Evolutionary conservation across 345 rosid species (phyloP).

Genomic region (Populus deltoides): DNA sequence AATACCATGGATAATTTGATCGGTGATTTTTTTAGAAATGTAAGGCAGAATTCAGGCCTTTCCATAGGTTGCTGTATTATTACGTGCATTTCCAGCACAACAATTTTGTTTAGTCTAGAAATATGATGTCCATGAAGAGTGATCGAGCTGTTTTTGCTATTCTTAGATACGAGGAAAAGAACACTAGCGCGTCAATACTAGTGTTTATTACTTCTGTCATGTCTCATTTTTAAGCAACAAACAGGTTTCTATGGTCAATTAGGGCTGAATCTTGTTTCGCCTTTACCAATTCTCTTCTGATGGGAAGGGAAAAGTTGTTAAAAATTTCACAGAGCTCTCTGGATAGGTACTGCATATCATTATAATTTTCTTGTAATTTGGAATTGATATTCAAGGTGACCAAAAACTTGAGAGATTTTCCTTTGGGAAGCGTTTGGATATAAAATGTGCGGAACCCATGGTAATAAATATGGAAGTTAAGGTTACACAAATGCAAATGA

Average conservation of each 20-base stretch:
- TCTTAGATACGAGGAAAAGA: neutral
- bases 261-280: neutral
- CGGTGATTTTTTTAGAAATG: neutral
- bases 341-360: neutral
- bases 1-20: neutral
- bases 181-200: neutral
- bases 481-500: neutral
- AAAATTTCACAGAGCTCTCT: too few relatives aligned
- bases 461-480: neutral
- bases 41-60: neutral
- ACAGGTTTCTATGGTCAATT: neutral
- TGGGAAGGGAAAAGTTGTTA: neutral
- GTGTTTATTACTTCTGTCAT: neutral
- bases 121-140: neutral
- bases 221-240: neutral
- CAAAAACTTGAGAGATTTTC: neutral
- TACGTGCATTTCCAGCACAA: neutral
- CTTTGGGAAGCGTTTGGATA: neutral
- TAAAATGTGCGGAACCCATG: neutral
- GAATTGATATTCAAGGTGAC: neutral
- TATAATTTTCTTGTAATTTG: neutral
- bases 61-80: neutral
- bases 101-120: neutral
- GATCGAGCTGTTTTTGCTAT: neutral
- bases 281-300: neutral